These are phyloP conservation scores for Tricholomella constricta DNA, from an alignment of 768 basidiomycete genomes.

Conservation along the genomic window DNA sequence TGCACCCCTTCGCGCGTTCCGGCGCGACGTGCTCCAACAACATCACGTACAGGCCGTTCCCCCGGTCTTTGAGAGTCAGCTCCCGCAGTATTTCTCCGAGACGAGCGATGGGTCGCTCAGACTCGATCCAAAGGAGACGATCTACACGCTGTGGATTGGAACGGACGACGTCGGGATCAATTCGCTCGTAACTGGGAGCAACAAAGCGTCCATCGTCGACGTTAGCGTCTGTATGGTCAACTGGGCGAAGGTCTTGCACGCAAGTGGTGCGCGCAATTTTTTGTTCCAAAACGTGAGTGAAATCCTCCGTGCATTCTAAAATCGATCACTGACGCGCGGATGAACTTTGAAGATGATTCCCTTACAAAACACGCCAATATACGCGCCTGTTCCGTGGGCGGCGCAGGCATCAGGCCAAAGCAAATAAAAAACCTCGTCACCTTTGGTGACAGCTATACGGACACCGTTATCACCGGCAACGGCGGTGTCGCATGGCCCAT, in stretches of 20 bases:
- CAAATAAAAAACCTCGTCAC: conserved; percentile 68
- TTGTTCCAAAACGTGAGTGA: conserved; percentile 64
- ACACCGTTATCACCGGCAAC: conserved; percentile 43
- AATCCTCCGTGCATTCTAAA: not conserved
- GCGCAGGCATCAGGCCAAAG: conserved; percentile 31
- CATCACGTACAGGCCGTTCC: conserved; percentile 58
- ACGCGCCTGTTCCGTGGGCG: conserved; percentile 41
- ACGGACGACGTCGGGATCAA: conserved; percentile 63
- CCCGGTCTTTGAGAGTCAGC: conserved; percentile 56
- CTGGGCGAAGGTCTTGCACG: conserved; percentile 58
- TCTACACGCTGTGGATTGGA: conserved; percentile 72
- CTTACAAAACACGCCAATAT: conserved; percentile 49
- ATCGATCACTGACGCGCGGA: not conserved
- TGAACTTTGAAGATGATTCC: conserved; percentile 62
- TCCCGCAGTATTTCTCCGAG: conserved; percentile 53
- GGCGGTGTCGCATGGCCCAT: conserved; percentile 61
- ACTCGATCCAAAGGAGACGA: conserved; percentile 45
- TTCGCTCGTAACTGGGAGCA: conserved; percentile 54
- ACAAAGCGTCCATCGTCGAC: conserved; percentile 56
- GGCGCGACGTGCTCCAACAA: conserved; percentile 71
- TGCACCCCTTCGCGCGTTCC: conserved; percentile 60
- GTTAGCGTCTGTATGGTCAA: conserved; percentile 59
- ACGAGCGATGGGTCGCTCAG: conserved; percentile 41
- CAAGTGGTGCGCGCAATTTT: conserved; percentile 64
- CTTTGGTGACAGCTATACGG: conserved; percentile 70